These are phyloP conservation scores for Balamuthia mandrillaris DNA, from an alignment of 208 protist species.

Conservation along the genomic window DNA sequence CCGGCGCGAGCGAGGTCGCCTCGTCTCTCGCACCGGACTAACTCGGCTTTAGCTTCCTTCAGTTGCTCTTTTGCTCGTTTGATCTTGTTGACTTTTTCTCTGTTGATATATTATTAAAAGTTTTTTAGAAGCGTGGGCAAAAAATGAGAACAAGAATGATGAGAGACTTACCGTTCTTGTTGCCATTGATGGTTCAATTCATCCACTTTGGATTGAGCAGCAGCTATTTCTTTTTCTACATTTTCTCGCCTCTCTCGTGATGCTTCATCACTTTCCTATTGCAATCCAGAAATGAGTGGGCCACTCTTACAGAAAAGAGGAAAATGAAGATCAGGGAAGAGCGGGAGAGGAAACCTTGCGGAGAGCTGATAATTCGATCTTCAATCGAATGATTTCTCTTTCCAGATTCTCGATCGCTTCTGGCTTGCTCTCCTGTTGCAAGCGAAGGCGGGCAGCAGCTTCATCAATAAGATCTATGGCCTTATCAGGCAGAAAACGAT, in stretches of 20 bases:
- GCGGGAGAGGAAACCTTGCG: too few species aligned
- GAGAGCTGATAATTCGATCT: conserved; percentile 66
- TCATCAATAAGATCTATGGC: conserved; percentile 98
- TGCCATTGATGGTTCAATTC: conserved; percentile 75
- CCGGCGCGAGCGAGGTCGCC: conserved; percentile 84
- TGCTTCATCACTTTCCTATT: conserved; percentile 76
- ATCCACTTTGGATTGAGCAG: conserved; percentile 61
- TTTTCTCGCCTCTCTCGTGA: conserved; percentile 70
- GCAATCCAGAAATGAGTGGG: too few species aligned
- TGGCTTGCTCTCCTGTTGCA: conserved; percentile 93
- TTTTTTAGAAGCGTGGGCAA: background rate
- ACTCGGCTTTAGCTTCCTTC: conserved; percentile 78
- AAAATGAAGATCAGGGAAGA: too few species aligned
- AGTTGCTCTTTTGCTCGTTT: conserved; percentile 80
- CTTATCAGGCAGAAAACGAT: conserved; percentile 95
- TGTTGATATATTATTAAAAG: background rate
- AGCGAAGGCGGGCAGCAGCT: conserved; percentile 83
- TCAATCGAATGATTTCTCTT: conserved; percentile 63
- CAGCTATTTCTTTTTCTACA: conserved; percentile 41
- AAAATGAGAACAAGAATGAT: too few species aligned
- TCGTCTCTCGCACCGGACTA: conserved; percentile 83
- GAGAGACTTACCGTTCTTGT: conserved; percentile 58
- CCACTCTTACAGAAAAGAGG: too few species aligned
- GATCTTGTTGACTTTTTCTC: conserved; percentile 85
- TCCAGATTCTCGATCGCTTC: conserved; percentile 89